Evolutionary conservation across 768 basidiomycete species (phyloP), one percentile per base, ranked within the genome.

Genomic region (Tulasnella sp.): DNA sequence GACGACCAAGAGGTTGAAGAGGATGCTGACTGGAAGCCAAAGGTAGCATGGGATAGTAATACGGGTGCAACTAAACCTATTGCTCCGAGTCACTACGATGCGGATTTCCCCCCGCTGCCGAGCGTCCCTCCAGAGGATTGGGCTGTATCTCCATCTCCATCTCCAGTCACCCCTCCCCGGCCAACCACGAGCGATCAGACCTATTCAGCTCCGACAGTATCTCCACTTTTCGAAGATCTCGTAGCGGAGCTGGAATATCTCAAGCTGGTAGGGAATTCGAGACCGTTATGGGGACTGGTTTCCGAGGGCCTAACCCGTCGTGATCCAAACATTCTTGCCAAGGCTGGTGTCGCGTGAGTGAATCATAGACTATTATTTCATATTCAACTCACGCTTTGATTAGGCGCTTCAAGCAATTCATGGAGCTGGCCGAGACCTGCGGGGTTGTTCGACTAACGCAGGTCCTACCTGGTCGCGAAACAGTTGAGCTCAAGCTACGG

Each of bases 341-440:
- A 14, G 14, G 62, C 62, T 27, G 62, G 62, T 27, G 62, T 68
- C 62, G 62, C 21, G 62, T 68, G 14, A 68, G 62, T 68, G 6
- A 34, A 31, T 68, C 14, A 24, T 68, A 68, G 1, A 14, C 2
- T 14, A 68, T 34, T 68, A 5, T 7, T 18, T 3, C 21, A 68
- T 27, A 16, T 68, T 68, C n/a, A 21, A 31, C 62, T 31, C n/a
- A 18, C 27, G 14, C 14, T 34, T 2, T 34, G n/a, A 68, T 6
- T 68, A 68, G 62, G 62, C 62, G 62, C 62, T 68, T 68, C 34
- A 68, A 68, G 62, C 62, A 68, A 68, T 68, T 34, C 34, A 34
- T 68, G 27, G 62, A 68, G 34, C n/a, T 68, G 9, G 62, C 62
- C 31, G 4, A 68, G 62, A 34, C n/a, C n/a, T 68, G 31, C 9